Percentiles rank a stretch among this genome's conserved stretches.
Conservation (phyloP, 345 rosid genomes). For the Alliaria petiolata region DNA sequence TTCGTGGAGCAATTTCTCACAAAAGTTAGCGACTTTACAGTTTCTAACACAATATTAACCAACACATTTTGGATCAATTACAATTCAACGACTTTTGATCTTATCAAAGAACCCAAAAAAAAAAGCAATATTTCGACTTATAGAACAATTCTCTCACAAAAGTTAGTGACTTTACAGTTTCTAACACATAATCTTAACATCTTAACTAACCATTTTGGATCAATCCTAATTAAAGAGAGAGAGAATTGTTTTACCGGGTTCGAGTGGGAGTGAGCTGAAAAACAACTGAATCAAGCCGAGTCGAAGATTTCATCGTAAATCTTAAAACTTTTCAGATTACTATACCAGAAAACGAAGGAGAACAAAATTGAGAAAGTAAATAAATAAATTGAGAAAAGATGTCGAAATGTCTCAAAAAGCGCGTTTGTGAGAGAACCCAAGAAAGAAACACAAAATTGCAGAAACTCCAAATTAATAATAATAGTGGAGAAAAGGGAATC, state of each 20-base stretch:
- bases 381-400: background rate
- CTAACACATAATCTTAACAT: background rate
- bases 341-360: background rate
- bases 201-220: background rate
- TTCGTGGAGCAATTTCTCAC: background rate
- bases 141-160: background rate
- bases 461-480: constrained; percentile 22
- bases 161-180: background rate
- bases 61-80: background rate
- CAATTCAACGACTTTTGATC: background rate
- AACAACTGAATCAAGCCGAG: constrained; percentile 76
- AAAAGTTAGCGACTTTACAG: background rate
- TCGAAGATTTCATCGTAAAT: constrained; percentile 72
- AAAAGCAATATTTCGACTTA: background rate
- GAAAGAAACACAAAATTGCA: constrained; percentile 14
- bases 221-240: background rate
- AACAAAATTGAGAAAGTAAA: background rate
- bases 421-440: background rate
- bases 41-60: background rate
- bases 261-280: constrained; percentile 99
- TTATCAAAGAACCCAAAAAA: background rate
- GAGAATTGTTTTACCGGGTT: constrained; percentile 53
- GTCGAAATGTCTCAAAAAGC: background rate
- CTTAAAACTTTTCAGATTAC: constrained; percentile 20
- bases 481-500: constrained; percentile 3